Evolutionary conservation across 2,329 filamentous ascomycete genomes (phyloP), one percentile per base, ranked within the genome.

Genomic region (Talaromyces sp.): DNA sequence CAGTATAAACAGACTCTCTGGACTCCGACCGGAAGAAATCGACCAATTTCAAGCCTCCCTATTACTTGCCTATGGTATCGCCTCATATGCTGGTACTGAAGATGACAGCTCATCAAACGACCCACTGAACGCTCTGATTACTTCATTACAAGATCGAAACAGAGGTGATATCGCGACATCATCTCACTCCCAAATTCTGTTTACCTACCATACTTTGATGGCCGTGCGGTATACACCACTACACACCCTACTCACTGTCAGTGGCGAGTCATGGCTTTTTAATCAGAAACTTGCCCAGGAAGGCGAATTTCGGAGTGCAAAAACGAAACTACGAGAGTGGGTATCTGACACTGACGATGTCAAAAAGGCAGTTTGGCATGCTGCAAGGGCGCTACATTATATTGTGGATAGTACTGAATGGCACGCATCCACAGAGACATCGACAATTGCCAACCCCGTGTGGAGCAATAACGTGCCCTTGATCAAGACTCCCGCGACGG

Each of bases 181-280:
- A 11, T 56, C 60, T 35, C 63, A 66, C 22, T 66, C 67, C 11
- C 65, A 66, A 48, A 68, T 66, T 13, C 62, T 65, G 9, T 74
- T 76, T 65, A 75, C 71, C 41, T 70, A 74, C 57, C 74, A 77
- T 60, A 69, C 71, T 1, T 65, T 74, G 41, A 68, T 72, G 16
- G 72, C 74, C 45, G 70, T 73, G 41, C 69, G 70, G 22, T 70
- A 74, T 65, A 72, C 72, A 3, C 75, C 75, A 8, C 63, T 77
- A 45, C 72, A 70, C 16, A 67, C 71, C 52, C 67, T 77, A 19
- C 67, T 77, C 37, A 71, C 73, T 6, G 74, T 76, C n/a, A 72
- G 72, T 54, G 74, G 75, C 35, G 74, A 77, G 66, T 76, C 74
- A 3, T 77, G 75, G 75, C 68, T 76, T 48, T 72, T 76, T 64